These are phyloP conservation scores for Yamadazyma spencermartinsiae DNA, from an alignment of 1,139 yeast genomes.

Conservation along the genomic window DNA sequence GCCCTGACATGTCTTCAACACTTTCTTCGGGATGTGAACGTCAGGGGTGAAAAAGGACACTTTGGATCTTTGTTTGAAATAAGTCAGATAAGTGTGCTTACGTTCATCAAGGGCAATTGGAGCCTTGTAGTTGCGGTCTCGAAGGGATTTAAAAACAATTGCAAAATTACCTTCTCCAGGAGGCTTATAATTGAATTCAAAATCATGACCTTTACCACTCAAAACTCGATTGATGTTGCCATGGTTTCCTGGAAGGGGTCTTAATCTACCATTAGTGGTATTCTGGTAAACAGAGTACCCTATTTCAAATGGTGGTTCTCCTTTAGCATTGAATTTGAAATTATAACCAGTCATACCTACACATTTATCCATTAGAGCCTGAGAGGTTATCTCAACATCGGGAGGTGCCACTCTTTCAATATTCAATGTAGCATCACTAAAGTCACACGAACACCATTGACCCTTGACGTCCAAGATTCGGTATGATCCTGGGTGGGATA, in stretches of 20 bases:
- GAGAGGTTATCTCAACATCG: conserved; percentile 49
- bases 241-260: conserved; percentile 31
- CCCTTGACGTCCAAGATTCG: conserved; percentile 53
- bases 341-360: conserved; percentile 85
- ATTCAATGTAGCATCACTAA: conserved; percentile 22
- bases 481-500: conserved; percentile 66
- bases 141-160: conserved; percentile 61
- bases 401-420: conserved; percentile 45
- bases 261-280: conserved; percentile 29
- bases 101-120: conserved; percentile 34
- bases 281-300: conserved; percentile 58
- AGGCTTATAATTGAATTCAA: conserved; percentile 70
- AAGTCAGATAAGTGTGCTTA: conserved; percentile 49
- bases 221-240: conserved; percentile 30
- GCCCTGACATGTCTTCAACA: conserved; percentile 39
- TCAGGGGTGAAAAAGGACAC: conserved; percentile 28
- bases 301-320: conserved; percentile 79
- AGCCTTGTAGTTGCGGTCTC: conserved; percentile 53
- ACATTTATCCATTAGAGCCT: conserved; percentile 78
- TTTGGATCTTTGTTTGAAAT: conserved; percentile 51
- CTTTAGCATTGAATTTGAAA: conserved; percentile 69
- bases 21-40: conserved; percentile 5
- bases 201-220: conserved; percentile 21
- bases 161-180: conserved; percentile 77
- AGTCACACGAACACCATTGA: conserved; percentile 63